phyloP scores from a whole-genome alignment of 192 early-diverging fungal genomes.

The Powellomyces hirtus region DNA sequence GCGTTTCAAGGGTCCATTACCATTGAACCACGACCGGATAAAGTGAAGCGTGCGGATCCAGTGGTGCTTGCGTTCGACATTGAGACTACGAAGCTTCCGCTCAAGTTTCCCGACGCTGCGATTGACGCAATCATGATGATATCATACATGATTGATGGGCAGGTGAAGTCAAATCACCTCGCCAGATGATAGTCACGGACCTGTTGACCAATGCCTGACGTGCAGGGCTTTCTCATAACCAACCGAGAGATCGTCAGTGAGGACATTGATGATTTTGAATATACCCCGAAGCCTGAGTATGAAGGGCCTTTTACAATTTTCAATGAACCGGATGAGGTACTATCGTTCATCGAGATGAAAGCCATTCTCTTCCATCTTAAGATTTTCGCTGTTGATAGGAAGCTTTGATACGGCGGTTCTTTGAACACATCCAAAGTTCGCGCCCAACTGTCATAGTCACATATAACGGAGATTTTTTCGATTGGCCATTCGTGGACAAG shows the following conservation, averaged over 20 bases:
- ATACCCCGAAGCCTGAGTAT: constrained; percentile 94
- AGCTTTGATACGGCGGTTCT: constrained; percentile 78
- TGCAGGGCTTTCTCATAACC: constrained; percentile 92
- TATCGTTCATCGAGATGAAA: background rate
- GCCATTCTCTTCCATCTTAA: background rate
- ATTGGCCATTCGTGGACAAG: constrained; percentile 96
- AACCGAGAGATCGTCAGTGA: constrained; percentile 93
- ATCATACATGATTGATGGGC: constrained; percentile 99
- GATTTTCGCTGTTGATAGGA: constrained; percentile 41
- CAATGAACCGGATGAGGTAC: constrained; percentile 86
- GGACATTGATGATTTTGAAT: constrained; percentile 98
- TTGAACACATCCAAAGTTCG: constrained; percentile 81
- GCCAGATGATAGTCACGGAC: background rate
- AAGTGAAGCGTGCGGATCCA: constrained; percentile 91
- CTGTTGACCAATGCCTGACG: background rate
- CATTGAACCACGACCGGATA: constrained; percentile 67
- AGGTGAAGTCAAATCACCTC: constrained; percentile 53
- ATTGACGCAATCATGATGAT: constrained; percentile 99
- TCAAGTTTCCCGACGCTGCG: constrained; percentile 92
- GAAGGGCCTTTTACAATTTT: constrained; percentile 94
- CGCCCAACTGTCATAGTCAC: constrained; percentile 89
- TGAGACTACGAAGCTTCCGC: constrained; percentile 94
- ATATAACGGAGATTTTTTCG: constrained; percentile 99
- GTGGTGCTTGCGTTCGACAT: constrained; percentile 96
- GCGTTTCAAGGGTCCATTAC: constrained; percentile 56